These are phyloP conservation scores for Periconia digitata DNA, from an alignment of 2,329 filamentous ascomycete species.

Conservation along the genomic window DNA sequence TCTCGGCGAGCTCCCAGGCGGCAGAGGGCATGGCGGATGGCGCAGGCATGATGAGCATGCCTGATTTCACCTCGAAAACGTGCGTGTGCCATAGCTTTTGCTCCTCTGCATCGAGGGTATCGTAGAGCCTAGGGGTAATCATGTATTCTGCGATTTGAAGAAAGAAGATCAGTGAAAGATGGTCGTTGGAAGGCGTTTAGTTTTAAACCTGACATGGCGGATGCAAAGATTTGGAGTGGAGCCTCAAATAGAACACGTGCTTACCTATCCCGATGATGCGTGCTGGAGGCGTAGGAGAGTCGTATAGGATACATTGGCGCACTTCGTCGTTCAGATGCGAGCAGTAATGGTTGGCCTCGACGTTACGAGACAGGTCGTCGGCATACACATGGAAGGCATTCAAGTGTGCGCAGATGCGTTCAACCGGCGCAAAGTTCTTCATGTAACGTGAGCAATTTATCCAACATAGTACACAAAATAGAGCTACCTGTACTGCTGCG, in stretches of 20 bases:
- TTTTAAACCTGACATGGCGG: neutral
- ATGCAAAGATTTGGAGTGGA: neutral
- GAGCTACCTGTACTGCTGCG: constrained; percentile 56
- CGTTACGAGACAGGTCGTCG: constrained; percentile 66
- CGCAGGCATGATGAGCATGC: constrained; percentile 78
- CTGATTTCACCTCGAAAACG: constrained; percentile 73
- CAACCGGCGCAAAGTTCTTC: constrained; percentile 69
- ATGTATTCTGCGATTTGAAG: constrained; percentile 67
- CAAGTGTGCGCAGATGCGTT: constrained; percentile 77
- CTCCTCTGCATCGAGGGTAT: constrained; percentile 66
- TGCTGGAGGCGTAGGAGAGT: constrained; percentile 66
- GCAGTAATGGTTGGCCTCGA: constrained; percentile 86
- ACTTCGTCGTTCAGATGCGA: constrained; percentile 75
- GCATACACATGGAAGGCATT: constrained; percentile 87
- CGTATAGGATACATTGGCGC: constrained; percentile 84
- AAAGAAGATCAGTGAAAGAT: neutral
- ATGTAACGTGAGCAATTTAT: neutral
- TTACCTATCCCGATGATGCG: constrained; percentile 70
- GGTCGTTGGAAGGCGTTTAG: neutral
- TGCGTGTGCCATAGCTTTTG: constrained; percentile 79
- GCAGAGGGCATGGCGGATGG: constrained; percentile 56
- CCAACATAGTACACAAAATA: neutral
- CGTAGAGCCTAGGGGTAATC: constrained; percentile 71
- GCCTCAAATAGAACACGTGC: constrained; percentile 4
- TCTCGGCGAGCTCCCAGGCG: constrained; percentile 76